Evolutionary conservation across 768 basidiomycete genomes (phyloP), one percentile per base, ranked within the genome.

Genomic region (Clathrus columnatus): DNA sequence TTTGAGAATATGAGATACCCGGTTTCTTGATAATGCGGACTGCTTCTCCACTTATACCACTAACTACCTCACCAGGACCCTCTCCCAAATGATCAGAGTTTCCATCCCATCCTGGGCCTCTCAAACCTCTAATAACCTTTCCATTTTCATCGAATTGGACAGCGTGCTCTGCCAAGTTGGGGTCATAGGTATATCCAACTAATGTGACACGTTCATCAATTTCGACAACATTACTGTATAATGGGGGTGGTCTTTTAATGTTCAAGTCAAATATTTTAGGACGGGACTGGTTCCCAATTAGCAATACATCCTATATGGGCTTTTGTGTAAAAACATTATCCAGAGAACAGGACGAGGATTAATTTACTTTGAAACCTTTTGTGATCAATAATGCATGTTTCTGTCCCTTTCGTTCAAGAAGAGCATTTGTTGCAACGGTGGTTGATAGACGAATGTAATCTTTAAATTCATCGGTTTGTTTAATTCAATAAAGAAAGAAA

Each of bases 201-300:
- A 97, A 75, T 0, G 94, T 97, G 7, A 96, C 95, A 8, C 95
- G 84, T 70, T 98, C 95, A 61, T 95, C 91, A 0, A 85, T 76
- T 64, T 84, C 87, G 8, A 91, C 63, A 3, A 91, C 88, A 2
- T 73, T 71, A 0, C 82, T 80, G 67, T 94, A 98, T 5, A 98
- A 72, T 2, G 89, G 85, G 0, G 77, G 62, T 0, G 85, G 77
- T 8, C 90, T 81, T 23, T 83, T 80, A 66, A 97, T 94, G 62
- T 94, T 88, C 23, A 98, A 76, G 68, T 96, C 94, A 63, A 98
- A 98, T 61, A 97, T 96, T 63, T 81, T 83, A 1, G 95, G 95
- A 20, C 95, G 85, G 17, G 91, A 86, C 67, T 97, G 95, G 67
- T 96, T 96, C 7, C 92, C 91, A 57, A 98, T 97, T 28, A 88